Conservation (phyloP, 2,329 filamentous ascomycete species). For the Cercospora zeae-maydis region DNA sequence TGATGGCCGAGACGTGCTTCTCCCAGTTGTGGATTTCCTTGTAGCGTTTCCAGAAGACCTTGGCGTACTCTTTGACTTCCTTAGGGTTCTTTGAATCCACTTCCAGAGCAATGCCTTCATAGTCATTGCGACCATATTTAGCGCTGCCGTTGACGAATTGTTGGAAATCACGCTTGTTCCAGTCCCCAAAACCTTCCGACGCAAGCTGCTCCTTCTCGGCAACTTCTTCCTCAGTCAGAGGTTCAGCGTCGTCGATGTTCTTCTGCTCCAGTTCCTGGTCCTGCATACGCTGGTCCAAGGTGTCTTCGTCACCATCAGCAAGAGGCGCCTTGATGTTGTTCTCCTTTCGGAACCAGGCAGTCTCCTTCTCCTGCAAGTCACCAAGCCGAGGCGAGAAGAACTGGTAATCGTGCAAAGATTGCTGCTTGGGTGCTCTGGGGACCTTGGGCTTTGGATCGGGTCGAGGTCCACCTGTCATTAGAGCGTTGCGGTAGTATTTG, state of each 20-base stretch:
- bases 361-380: constrained; percentile 93
- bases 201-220: constrained; percentile 80
- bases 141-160: constrained; percentile 96
- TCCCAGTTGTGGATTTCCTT: constrained; percentile 83
- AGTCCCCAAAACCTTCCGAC: constrained; percentile 81
- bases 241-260: constrained; percentile 86
- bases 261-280: constrained; percentile 84
- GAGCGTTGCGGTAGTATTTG: constrained; percentile 91
- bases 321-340: constrained; percentile 92
- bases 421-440: constrained; percentile 90
- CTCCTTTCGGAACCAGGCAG: constrained; percentile 91
- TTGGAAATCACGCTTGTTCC: constrained; percentile 97
- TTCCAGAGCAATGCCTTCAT: constrained; percentile 78
- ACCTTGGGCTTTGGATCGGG: constrained; percentile 90
- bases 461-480: constrained; percentile 74
- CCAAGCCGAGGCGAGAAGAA: constrained; percentile 84
- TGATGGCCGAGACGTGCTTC: constrained; percentile 85
- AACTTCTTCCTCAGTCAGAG: constrained; percentile 83
- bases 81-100: constrained; percentile 83
- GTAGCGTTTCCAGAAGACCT: constrained; percentile 95
- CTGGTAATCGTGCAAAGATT: constrained; percentile 90
- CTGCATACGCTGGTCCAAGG: constrained; percentile 76
- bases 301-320: constrained; percentile 84
- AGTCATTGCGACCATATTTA: constrained; percentile 84
- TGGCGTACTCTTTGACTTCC: constrained; percentile 87